Conservation (phyloP, 164 flowering plant species). For the Umbellularia californica region DNA sequence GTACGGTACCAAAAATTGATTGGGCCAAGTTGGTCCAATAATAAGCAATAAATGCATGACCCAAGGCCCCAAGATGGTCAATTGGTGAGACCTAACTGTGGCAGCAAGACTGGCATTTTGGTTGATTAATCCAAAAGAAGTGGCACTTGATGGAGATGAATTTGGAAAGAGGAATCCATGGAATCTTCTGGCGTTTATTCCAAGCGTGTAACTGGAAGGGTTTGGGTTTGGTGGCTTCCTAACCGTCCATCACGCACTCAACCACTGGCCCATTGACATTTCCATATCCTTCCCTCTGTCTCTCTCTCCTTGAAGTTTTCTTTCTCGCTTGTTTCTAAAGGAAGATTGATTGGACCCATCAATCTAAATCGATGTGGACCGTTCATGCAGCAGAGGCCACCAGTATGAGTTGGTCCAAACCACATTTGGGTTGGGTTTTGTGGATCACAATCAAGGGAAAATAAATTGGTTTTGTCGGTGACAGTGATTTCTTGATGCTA, state of each 20-base stretch:
- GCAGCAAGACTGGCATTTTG: not conserved
- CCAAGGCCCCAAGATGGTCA: not conserved
- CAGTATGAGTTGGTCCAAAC: no score
- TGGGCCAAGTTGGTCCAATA: not conserved
- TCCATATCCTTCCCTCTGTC: no score
- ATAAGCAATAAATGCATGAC: no score
- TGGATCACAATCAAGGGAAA: no score
- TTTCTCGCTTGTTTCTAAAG: no score
- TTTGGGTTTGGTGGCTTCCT: not conserved
- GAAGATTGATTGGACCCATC: no score
- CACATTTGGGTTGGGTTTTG: no score
- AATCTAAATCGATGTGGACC: no score
- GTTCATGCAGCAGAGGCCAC: no score
- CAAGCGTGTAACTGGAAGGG: not conserved
- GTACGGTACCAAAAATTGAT: not conserved
- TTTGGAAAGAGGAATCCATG: not conserved
- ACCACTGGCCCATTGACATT: not conserved
- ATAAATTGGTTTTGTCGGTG: no score
- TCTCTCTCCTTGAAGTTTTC: no score
- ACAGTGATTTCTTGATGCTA: no score
- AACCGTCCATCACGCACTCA: not conserved
- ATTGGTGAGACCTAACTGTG: not conserved
- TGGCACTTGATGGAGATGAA: not conserved
- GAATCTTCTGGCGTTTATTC: not conserved
- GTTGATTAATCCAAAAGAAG: not conserved